Base-by-base conservation (phyloP, 345 rosid species). In the Draba incana region DNA sequence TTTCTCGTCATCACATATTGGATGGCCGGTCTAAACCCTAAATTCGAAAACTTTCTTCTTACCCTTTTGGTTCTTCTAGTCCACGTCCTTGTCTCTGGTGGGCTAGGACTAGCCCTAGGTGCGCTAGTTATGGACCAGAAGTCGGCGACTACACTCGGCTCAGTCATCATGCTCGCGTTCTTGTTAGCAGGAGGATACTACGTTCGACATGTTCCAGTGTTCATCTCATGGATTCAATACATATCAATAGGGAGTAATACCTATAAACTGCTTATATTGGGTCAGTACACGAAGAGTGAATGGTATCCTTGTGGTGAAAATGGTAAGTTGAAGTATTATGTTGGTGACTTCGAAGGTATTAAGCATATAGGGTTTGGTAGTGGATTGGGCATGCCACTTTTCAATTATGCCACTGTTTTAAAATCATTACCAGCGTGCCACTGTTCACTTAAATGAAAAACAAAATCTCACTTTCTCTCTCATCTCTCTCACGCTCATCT, bases 121-220 rank as follows among this genome's bases (percentile, higher is more conserved):
- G 99, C 99, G 3, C 42, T 94, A 61, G 78, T 94, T 13, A 86
- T 88, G 95, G 95, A 94, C n/a, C 86, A 75, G 42, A 90, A 91
- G 75, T 89, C 89, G 62, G 97, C 88, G 10, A 86, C 99, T 7
- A 86, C 97, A 14, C 79, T 90, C 27, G 92, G 96, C 23, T 94
- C 99, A 3, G 97, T 90, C 59, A 82, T 88, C n/a, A 94, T 88
- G 97, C 89, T 90, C 7, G 75, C 89, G 35, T 90, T 94, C 58
- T 63, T 94, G 53, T 75, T 94, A 10, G 89, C 82, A 0, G 96
- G 99, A 8, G 97, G 99, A 13, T 94, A 84, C 84, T 94, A 88
- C 79, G 88, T 94, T 58, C 95, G 77, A 47, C 86, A 86, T 69
- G 88, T 94, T 3, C 96, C 92, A 37, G 24, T 70, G 3, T 94